Base-by-base conservation (phyloP, 768 basidiomycete genomes). In the Vararia minispora region DNA sequence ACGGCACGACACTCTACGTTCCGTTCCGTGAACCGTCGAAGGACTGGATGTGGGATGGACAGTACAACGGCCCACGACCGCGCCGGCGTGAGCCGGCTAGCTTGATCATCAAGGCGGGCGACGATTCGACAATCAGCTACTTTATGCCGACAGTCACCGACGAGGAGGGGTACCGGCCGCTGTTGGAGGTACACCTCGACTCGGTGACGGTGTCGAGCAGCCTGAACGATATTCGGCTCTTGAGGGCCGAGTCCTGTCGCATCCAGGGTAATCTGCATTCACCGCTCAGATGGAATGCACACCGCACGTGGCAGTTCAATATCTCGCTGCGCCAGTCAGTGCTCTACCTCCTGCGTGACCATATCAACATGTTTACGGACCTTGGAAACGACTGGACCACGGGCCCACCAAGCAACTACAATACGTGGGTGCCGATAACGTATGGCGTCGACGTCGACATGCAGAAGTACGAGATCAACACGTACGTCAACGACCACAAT, bases 401-500 rank as follows among this genome's bases (percentile, higher is more conserved):
- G 9, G 90, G 89, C 3, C 82, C 86, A 18, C 77, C 80, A 0
- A 75, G 71, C 24, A 81, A 89, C 53, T 85, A 79, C 54, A 65
- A 79, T 44, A 79, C 77, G 32, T 98, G 91, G 56, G 67, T 90
- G 16, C 92, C 94, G 0, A 88, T 73, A 56, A 53, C 76, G 6
- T 98, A 98, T 58, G 57, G 57, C 12, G 58, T 92, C 46, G 66
- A 80, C 34, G 46, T 95, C 33, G 68, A 76, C 40, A 57, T 97
- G 42, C 68, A 78, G 53, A 76, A 88, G 50, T 92, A 78, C 58
- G 70, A 74, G 42, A 54, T 94, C 35, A 81, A 83, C 48, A 55
- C 86, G 18, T 92, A 87, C 53, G 76, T 86, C 36, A 98, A 98
- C 53, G 94, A 98, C 57, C 89, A 90, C 52, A 98, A 98, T 53